Base-by-base conservation (phyloP, 2,329 filamentous ascomycete species). In the Sclerotinia subarctica region DNA sequence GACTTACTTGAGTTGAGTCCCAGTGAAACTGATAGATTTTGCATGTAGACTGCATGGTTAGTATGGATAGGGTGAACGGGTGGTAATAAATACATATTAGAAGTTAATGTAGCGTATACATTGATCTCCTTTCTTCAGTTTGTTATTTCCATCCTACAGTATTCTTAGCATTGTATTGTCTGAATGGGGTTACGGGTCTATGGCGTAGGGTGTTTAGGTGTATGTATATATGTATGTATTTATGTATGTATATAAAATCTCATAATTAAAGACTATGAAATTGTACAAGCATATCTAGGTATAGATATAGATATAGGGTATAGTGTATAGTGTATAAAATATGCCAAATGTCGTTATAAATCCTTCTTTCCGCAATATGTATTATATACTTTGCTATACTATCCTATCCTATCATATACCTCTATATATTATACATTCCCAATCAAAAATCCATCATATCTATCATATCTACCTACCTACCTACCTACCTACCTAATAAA, bases 81-180 rank as follows among this genome's bases (percentile, higher is more conserved):
- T 29, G 52, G 44, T 52, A 42, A 52, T 60, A 59, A 44, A 66
- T 66, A 66, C 54, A 66, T 52, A 66, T 32, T 51, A 66, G 46
- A 59, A 57, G 52, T 49, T 42, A n/a, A 17, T 24, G 26, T 38
- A 49, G 54, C 47, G n/a, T 29, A 44, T 7, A 66, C 44, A 60
- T 59, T 17, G 64, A 42, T 47, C 19, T 24, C n/a, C 7, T 46
- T 46, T 49, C n/a, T 13, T 57, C 52, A 35, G 13, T 11, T 56
- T 54, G 29, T 56, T 2, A 2, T 59, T 19, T 42, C 17, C 47
- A 17, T 52, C 6, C 19, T 21, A 17, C 5, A 24, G n/a, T 32
- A 38, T 57, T 8, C 32, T 49, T 63, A 13, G 29, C 54, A 24
- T 57, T 35, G 35, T 35, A 35, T 26, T 32, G 13, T 38, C 17